A percentile compares a stretch with the other conserved stretches of the same genome.
phyloP scores from a whole-genome alignment of 305 asterid species.

The Fraxinus xanthoxyloides region DNA sequence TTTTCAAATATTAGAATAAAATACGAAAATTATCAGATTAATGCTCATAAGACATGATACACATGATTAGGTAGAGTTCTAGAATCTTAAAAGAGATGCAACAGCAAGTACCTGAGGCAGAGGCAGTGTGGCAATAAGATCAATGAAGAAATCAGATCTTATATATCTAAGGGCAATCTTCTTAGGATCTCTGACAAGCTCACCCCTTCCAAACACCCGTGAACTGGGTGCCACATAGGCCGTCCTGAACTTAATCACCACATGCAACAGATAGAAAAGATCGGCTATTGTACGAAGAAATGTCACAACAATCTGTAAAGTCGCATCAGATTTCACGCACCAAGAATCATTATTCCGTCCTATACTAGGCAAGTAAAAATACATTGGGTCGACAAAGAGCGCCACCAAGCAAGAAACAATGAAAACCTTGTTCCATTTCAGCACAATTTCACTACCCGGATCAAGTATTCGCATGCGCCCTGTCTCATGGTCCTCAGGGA shows the following conservation, averaged over 20 bases:
- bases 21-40: not conserved
- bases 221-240: constrained; percentile 96
- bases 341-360: constrained; percentile 53
- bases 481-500: constrained; percentile 49
- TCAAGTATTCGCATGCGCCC: constrained; percentile 72
- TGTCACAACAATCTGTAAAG: constrained; percentile 68
- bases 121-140: constrained; percentile 84
- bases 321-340: constrained; percentile 74
- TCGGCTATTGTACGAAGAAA: constrained; percentile 84
- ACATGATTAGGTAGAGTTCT: not conserved
- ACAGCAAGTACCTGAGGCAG: constrained; percentile 76
- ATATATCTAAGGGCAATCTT: constrained; percentile 71
- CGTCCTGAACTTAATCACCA: constrained; percentile 79
- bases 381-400: constrained; percentile 77
- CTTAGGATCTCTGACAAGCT: constrained; percentile 91
- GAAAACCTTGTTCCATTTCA: constrained; percentile 85
- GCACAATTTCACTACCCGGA: constrained; percentile 85
- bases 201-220: constrained; percentile 93
- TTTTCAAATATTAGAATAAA: not conserved
- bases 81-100: not conserved
- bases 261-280: constrained; percentile 76
- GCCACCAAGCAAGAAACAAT: constrained; percentile 83
- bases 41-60: not conserved
- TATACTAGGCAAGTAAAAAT: constrained; percentile 77
- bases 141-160: constrained; percentile 74